A percentile compares a stretch with the other conserved stretches of the same genome.
phyloP scores from a whole-genome alignment of 768 basidiomycete genomes.

The Lentinus brumalis region DNA sequence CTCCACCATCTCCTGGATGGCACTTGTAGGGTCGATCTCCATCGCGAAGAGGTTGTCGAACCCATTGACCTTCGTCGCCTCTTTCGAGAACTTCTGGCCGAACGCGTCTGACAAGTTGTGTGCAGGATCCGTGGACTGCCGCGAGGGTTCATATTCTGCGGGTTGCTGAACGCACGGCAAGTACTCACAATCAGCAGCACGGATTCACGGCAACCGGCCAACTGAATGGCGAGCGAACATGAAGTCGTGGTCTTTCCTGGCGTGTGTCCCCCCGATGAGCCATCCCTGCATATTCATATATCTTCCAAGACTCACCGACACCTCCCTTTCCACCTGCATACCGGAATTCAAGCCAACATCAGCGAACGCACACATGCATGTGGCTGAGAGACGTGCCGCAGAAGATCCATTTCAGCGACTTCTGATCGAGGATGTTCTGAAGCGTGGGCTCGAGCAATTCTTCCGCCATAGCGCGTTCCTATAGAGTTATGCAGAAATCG shows the following conservation, averaged over 20 bases:
- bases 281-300: constrained; percentile 68
- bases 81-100: constrained; percentile 98
- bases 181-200: constrained; percentile 89
- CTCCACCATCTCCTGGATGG: constrained; percentile 99
- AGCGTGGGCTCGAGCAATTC: constrained; percentile 81
- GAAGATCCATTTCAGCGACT: constrained; percentile 96
- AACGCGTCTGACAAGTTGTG: constrained; percentile 99
- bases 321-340: constrained; percentile 93
- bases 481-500: background rate
- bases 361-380: constrained; percentile 13
- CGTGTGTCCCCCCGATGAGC: background rate
- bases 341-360: constrained; percentile 9
- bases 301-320: constrained; percentile 66
- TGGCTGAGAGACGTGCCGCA: constrained; percentile 66
- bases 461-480: constrained; percentile 46
- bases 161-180: background rate
- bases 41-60: constrained; percentile 97
- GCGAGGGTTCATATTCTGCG: background rate
- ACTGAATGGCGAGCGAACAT: constrained; percentile 95
- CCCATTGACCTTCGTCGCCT: constrained; percentile 97
- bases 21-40: constrained; percentile 99
- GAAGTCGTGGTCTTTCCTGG: constrained; percentile 97
- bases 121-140: constrained; percentile 97
- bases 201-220: constrained; percentile 88
- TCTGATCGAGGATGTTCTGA: constrained; percentile 94